Evolutionary conservation across 2,329 filamentous ascomycete genomes (phyloP).

Genomic region (Talaromyces sp.): DNA sequence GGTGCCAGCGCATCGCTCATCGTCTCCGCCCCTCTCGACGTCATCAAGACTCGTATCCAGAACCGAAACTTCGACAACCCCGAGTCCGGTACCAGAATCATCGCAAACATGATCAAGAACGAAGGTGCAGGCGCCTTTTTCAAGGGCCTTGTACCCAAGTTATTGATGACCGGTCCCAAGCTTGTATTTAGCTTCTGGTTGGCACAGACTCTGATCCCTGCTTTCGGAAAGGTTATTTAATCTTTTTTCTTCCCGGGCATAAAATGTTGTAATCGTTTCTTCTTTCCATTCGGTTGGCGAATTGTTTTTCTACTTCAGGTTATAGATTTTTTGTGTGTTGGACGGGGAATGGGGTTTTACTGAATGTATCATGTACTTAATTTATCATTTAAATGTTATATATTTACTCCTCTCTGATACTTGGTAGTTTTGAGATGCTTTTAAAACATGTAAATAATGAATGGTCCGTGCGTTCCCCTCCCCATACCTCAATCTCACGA

Average conservation of each 20-base stretch:
- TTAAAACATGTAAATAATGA: background rate
- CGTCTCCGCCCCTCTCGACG: slow-evolving; percentile 92
- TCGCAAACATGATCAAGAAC: slow-evolving; percentile 87
- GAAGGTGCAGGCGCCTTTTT: slow-evolving; percentile 88
- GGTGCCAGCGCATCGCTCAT: slow-evolving; percentile 93
- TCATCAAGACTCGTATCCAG: slow-evolving; percentile 97
- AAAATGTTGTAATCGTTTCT: background rate
- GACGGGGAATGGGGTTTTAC: background rate
- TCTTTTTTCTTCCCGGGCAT: background rate
- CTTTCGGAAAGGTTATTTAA: slow-evolving; percentile 70
- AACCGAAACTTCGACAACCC: slow-evolving; percentile 99
- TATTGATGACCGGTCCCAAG: slow-evolving; percentile 98
- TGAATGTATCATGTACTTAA: slow-evolving; percentile 13
- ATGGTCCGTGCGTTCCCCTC: background rate
- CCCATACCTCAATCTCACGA: background rate
- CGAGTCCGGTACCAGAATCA: slow-evolving; percentile 86
- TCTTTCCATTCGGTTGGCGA: slow-evolving; percentile 5
- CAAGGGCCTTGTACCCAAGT: slow-evolving; percentile 95
- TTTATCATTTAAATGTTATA: slow-evolving; percentile 4
- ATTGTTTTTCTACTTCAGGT: background rate
- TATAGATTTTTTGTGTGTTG: background rate
- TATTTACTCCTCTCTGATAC: background rate
- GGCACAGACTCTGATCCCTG: slow-evolving; percentile 93
- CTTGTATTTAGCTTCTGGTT: slow-evolving; percentile 99
- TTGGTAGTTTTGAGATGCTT: background rate